Base-by-base conservation (phyloP, 768 basidiomycete genomes). In the Suillus ampliporus region DNA sequence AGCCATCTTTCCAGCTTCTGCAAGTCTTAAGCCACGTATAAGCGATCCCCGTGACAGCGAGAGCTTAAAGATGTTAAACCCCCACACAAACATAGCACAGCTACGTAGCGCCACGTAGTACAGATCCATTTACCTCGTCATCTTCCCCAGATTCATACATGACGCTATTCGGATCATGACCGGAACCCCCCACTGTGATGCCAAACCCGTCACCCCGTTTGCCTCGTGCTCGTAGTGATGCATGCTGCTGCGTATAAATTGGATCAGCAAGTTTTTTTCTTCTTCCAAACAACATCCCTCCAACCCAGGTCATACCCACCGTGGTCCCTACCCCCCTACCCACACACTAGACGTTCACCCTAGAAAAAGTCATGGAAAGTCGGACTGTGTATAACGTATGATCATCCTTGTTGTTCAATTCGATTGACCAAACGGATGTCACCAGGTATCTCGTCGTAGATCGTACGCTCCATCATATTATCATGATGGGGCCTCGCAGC, bases 401-500 rank as follows among this genome's bases (percentile, higher is more conserved):
- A 9, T 64, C 9, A 54, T 26, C 14, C 58, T 9, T n/a, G 5
- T 57, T 28, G 5, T 31, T 17, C 34, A 19, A 13, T 35, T 21
- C 34, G 15, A n/a, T 38, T 37, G 37, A 23, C 34, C 44, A 19
- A 13, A 37, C 35, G 38, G 17, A 26, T 6, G 41, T 52, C 13
- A 28, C 48, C 41, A 69, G 69, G n/a, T 41, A 19, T 60, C 62
- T 26, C 56, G 57, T 28, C 38, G 43, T 10, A 62, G 60, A 58
- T 46, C 63, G 17, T 57, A 63, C 53, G 11, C 59, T 2, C 60
- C 65, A 11, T 61, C 70, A 21, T 64, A 75, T n/a, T 14, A 35
- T 37, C 67, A 75, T 40, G 65, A 71, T 46, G 21, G 65, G 40
- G 71, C 72, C 57, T 71, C 72, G 37, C 66, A 68, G 21, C n/a